These are phyloP conservation scores for Fusarium sarcochroum DNA, from an alignment of 2,329 filamentous ascomycete species.

Conservation along the genomic window DNA sequence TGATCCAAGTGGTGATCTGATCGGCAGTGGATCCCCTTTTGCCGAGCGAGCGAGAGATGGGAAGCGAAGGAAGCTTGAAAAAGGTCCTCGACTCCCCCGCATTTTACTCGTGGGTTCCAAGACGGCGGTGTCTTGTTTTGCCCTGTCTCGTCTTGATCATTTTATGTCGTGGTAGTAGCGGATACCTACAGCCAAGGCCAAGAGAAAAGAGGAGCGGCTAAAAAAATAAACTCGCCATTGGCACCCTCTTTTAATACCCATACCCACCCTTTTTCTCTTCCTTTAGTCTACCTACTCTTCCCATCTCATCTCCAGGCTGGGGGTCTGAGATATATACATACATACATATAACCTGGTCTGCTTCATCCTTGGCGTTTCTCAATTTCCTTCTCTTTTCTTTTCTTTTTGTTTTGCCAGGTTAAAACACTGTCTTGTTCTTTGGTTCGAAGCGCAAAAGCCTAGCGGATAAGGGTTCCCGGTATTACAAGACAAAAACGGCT, in stretches of 20 bases:
- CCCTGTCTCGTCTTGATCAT: slow-evolving; percentile 1
- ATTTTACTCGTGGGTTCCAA: slow-evolving; percentile 36
- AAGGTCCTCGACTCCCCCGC: slow-evolving; percentile 45
- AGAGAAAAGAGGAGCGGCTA: slow-evolving; percentile 25
- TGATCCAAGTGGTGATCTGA: slow-evolving; percentile 41
- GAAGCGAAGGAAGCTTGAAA: slow-evolving; percentile 23
- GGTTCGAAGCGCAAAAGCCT: background rate
- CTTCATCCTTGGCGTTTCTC: slow-evolving; percentile 37
- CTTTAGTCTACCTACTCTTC: slow-evolving; percentile 7
- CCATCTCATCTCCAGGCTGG: slow-evolving; percentile 16
- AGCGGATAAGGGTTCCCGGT: background rate
- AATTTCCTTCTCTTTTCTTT: slow-evolving; percentile 3
- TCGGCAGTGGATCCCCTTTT: slow-evolving; percentile 46
- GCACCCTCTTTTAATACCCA: slow-evolving; percentile 10
- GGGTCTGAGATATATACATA: slow-evolving; percentile 26
- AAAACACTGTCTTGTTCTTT: background rate
- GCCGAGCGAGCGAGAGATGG: slow-evolving; percentile 19
- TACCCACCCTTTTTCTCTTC: slow-evolving; percentile 30
- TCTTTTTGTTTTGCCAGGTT: background rate
- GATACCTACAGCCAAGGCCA: background rate
- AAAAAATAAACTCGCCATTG: slow-evolving; percentile 32
- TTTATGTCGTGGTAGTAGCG: slow-evolving; percentile 8
- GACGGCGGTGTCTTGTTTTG: slow-evolving; percentile 12
- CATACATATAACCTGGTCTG: slow-evolving; percentile 15
- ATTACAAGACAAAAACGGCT: slow-evolving; percentile 17